phyloP scores from a whole-genome alignment of 2,329 filamentous ascomycete species.

The Blastomyces emzantsi region DNA sequence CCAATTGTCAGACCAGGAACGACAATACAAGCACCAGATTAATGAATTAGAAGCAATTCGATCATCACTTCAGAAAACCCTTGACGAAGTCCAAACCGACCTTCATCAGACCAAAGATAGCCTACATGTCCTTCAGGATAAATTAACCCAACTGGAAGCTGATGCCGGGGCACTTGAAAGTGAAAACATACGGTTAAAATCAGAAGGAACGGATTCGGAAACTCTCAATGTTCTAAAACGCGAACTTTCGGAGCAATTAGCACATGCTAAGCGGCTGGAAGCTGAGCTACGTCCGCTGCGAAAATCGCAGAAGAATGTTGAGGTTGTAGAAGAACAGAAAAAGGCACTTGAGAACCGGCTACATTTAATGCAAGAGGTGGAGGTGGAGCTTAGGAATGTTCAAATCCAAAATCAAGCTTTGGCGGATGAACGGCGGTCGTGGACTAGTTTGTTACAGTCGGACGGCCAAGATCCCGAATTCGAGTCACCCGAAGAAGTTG shows the following conservation, averaged over 20 bases:
- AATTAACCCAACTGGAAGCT: conserved; percentile 58
- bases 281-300: conserved; percentile 74
- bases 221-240: conserved; percentile 76
- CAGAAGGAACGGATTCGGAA: conserved; percentile 77
- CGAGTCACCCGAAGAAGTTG: conserved; percentile 78
- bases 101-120: conserved; percentile 49
- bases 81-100: conserved; percentile 43
- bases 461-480: conserved; percentile 61
- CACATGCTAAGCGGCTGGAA: conserved; percentile 82
- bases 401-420: conserved; percentile 75
- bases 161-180: conserved; percentile 69
- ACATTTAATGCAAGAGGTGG: conserved; percentile 61
- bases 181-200: conserved; percentile 73
- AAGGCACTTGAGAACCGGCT: conserved; percentile 68
- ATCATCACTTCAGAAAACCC: conserved; percentile 47
- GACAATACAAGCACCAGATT: conserved; percentile 53
- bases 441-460: conserved; percentile 74
- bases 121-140: conserved; percentile 54
- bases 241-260: conserved; percentile 83
- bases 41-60: conserved; percentile 55
- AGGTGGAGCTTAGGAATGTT: conserved; percentile 68
- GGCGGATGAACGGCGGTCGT: conserved; percentile 78
- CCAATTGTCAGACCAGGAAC: conserved; percentile 57
- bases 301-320: conserved; percentile 74
- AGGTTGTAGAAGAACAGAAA: conserved; percentile 94